Conservation (phyloP, 1,284 basidiomycete species). For the Grifola frondosa region DNA sequence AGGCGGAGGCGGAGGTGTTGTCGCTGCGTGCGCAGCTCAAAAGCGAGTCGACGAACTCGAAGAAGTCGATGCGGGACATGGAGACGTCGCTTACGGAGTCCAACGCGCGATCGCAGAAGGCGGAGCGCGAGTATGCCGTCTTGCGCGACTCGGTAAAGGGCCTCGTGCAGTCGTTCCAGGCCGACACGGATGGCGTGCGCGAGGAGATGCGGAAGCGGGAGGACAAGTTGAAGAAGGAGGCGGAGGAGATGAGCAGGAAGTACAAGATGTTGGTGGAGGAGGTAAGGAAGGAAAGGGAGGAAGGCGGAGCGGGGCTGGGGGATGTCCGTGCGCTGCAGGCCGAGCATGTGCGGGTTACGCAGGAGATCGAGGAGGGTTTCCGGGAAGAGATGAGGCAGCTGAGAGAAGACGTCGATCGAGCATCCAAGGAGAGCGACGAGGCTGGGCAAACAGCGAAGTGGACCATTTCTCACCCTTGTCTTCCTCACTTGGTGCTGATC, state of each 20-base stretch:
- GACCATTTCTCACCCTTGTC: constrained; percentile 22
- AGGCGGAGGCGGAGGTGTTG: constrained; percentile 73
- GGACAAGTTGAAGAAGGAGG: constrained; percentile 62
- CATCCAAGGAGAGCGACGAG: constrained; percentile 52
- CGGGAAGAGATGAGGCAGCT: constrained; percentile 44
- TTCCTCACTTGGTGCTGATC: constrained; percentile 6
- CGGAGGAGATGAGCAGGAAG: constrained; percentile 62
- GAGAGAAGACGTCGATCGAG: constrained; percentile 51
- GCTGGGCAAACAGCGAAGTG: constrained; percentile 62
- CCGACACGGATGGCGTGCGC: constrained; percentile 60
- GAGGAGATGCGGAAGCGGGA: constrained; percentile 74
- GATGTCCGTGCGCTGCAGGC: constrained; percentile 39
- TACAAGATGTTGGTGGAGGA: constrained; percentile 62
- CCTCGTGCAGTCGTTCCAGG: constrained; percentile 67
- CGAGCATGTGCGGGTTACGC: constrained; percentile 41
- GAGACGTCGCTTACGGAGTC: constrained; percentile 68
- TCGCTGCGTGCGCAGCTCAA: constrained; percentile 69
- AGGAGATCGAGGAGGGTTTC: constrained; percentile 55
- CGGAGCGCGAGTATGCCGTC: constrained; percentile 75
- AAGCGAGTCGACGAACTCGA: constrained; percentile 64
- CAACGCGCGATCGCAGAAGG: constrained; percentile 72
- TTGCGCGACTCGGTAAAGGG: constrained; percentile 71
- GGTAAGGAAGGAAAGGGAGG: constrained; percentile 48
- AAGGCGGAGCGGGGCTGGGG: constrained; percentile 37
- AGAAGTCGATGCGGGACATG: constrained; percentile 77